phyloP scores from a whole-genome alignment of 2,329 filamentous ascomycete species.

The Claviceps africana region DNA sequence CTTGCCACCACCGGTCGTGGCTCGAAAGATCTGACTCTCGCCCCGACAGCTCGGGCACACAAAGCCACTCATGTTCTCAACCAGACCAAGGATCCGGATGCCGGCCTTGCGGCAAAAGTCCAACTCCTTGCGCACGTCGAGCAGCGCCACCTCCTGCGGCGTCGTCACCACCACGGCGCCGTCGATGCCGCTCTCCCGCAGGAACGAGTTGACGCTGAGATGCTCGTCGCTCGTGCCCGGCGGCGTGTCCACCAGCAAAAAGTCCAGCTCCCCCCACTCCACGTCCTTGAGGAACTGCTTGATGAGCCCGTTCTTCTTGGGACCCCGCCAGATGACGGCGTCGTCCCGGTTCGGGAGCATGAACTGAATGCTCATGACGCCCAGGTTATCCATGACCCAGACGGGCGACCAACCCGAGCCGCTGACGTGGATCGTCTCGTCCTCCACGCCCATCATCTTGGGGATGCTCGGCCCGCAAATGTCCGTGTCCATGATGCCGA shows the following conservation, averaged over 20 bases:
- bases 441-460: slow-evolving; percentile 97
- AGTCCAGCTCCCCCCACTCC: slow-evolving; percentile 92
- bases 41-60: slow-evolving; percentile 87
- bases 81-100: slow-evolving; percentile 74
- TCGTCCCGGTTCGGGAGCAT: slow-evolving; percentile 91
- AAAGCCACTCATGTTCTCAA: slow-evolving; percentile 97
- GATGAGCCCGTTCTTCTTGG: slow-evolving; percentile 97
- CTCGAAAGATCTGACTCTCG: slow-evolving; percentile 71
- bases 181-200: slow-evolving; percentile 84
- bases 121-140: slow-evolving; percentile 94
- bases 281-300: slow-evolving; percentile 98
- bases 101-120: slow-evolving; percentile 94
- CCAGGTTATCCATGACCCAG: slow-evolving; percentile 87
- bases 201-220: slow-evolving; percentile 78
- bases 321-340: slow-evolving; percentile 91
- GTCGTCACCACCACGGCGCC: slow-evolving; percentile 89
- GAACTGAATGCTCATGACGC: slow-evolving; percentile 96
- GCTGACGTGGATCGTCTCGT: slow-evolving; percentile 85
- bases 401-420: slow-evolving; percentile 86
- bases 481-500: slow-evolving; percentile 96
- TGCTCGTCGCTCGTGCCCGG: slow-evolving; percentile 94
- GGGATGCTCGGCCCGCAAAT: slow-evolving; percentile 94
- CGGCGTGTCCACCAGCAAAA: slow-evolving; percentile 85
- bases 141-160: slow-evolving; percentile 79
- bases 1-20: slow-evolving; percentile 77